phyloP scores from a whole-genome alignment of 2,329 filamentous ascomycete species.

The Neophaeococcomyces mojaviensis region DNA sequence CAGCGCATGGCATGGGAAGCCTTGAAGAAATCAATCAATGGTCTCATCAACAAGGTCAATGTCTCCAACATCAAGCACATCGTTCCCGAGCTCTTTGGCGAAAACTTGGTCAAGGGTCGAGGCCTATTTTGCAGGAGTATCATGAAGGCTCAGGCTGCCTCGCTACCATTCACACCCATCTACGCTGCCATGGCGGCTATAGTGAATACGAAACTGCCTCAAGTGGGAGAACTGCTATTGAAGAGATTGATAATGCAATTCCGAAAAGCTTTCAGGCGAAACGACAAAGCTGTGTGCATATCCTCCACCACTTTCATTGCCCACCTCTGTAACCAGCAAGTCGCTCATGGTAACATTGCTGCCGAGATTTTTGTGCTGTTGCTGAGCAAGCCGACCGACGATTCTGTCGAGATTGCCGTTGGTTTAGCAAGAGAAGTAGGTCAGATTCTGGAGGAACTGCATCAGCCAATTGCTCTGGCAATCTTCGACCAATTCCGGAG shows the following conservation, averaged over 20 bases:
- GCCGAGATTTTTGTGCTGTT: conserved; percentile 89
- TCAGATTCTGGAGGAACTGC: conserved; percentile 93
- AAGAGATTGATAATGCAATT: conserved; percentile 85
- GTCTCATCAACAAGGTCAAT: conserved; percentile 98
- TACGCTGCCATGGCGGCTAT: conserved; percentile 94
- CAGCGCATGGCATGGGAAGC: conserved; percentile 99
- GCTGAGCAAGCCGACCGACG: conserved; percentile 90
- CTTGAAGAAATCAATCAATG: conserved; percentile 97
- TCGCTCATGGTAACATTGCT: conserved; percentile 85
- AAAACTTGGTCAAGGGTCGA: conserved; percentile 85
- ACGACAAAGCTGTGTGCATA: conserved; percentile 92
- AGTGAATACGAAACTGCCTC: conserved; percentile 93
- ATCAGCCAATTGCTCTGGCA: conserved; percentile 71
- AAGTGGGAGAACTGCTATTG: conserved; percentile 84
- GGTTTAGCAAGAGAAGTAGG: conserved; percentile 88
- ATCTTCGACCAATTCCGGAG: conserved; percentile 95
- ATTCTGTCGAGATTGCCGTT: conserved; percentile 95
- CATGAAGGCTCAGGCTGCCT: conserved; percentile 96
- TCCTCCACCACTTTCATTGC: conserved; percentile 91
- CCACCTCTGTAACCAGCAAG: conserved; percentile 92
- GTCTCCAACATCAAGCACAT: conserved; percentile 97
- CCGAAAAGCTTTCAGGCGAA: conserved; percentile 88
- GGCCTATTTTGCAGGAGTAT: conserved; percentile 92
- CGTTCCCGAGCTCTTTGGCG: conserved; percentile 87
- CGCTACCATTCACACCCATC: conserved; percentile 90